Evolutionary conservation across 495 filamentous ascomycete genomes (phyloP), one percentile per base, ranked within the genome.

Genomic region (Aspergillus hancockii): DNA sequence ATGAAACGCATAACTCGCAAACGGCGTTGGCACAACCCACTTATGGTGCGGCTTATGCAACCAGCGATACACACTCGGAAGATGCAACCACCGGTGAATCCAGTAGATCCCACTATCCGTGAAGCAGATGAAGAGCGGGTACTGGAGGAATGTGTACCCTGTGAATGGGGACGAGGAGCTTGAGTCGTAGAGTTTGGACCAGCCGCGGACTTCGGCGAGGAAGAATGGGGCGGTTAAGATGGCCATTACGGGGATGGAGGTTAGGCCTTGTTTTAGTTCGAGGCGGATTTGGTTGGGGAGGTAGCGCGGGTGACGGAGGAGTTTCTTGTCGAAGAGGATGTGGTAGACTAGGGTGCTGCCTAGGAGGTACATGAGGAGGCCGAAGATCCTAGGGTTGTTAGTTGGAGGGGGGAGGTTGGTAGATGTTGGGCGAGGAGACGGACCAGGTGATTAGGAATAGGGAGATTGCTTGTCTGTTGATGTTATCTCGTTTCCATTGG

Each of bases 41-140:
- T 96, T 96, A 81, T 98, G 93, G 78, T 98, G 93, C 40, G 90
- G 87, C 79, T 98, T 98, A 81, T 98, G 93, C 28, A 97, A 81
- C 55, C 74, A 77, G 78, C 89, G 91, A 81, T 97, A 98, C 23
- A 97, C 66, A 23, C 71, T 61, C 1, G 90, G 90, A 68, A 90
- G 85, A 74, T 98, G 93, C 57, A 93, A 78, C 25, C 84, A 85
- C 40, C 93, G 88, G 73, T 97, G 93, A 67, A 97, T 96, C 81
- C 88, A 90, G 81, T 98, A 97, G 79, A 98, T 93, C 65, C 78
- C 82, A 68, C 82, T 87, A 72, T 98, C 93, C 66, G 93, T 98
- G 76, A 97, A 98, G 65, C 83, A 55, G 66, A 98, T 79, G 79
- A 96, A 98, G 52, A 94, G 70, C 28, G 92, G 91, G 74, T 92